Evolutionary conservation across 2,329 filamentous ascomycete genomes (phyloP).

Genomic region (Sporothrix pallida): DNA sequence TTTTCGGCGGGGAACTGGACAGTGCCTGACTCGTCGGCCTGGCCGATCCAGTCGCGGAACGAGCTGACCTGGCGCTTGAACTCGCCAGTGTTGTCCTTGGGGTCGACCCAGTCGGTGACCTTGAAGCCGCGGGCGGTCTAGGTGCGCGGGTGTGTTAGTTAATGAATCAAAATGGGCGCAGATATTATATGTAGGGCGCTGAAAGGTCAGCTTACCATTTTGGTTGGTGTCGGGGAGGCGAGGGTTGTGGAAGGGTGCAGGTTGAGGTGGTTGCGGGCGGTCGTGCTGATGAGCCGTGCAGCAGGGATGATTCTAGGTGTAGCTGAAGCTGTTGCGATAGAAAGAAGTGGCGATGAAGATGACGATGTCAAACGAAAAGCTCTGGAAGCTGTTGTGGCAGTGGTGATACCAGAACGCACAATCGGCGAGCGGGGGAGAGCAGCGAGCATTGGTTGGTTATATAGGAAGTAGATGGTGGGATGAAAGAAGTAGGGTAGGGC

Average conservation of each 20-base stretch:
- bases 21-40: slow-evolving; percentile 65
- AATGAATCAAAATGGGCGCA: not conserved
- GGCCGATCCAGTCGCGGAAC: slow-evolving; percentile 76
- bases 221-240: not conserved
- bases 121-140: slow-evolving; percentile 37
- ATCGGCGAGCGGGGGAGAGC: slow-evolving; percentile 31
- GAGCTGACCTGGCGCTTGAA: slow-evolving; percentile 87
- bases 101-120: slow-evolving; percentile 85
- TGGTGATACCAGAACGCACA: slow-evolving; percentile 28
- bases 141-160: too few relatives aligned
- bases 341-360: not conserved
- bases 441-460: slow-evolving; percentile 31
- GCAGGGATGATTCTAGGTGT: not conserved
- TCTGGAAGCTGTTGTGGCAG: not conserved
- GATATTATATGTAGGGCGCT: too few relatives aligned
- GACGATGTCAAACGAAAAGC: not conserved
- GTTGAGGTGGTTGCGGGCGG: not conserved
- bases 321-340: not conserved
- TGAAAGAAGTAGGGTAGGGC: not conserved
- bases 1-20: slow-evolving; percentile 79
- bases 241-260: not conserved
- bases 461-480: slow-evolving; percentile 18
- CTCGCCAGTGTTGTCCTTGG: slow-evolving; percentile 79
- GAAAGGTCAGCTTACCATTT: slow-evolving; percentile 35
- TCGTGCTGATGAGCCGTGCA: not conserved